Conservation (phyloP, 2,329 filamentous ascomycete genomes). For the Arachnopeziza araneosa region DNA sequence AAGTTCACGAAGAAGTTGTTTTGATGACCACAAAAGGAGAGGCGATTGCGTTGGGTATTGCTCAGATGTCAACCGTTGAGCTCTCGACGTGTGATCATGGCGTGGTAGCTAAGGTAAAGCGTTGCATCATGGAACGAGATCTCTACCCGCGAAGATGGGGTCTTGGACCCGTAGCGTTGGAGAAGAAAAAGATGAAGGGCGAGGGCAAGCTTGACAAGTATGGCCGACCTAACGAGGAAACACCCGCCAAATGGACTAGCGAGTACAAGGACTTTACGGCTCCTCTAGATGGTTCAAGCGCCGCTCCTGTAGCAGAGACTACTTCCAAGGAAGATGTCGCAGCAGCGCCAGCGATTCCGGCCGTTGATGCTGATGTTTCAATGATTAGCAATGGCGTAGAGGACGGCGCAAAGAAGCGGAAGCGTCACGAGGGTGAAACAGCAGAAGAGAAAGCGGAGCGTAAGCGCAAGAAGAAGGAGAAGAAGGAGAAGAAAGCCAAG, state of each 20-base stretch:
- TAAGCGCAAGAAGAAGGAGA: slow-evolving; percentile 47
- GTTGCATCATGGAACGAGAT: slow-evolving; percentile 99
- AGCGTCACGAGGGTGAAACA: slow-evolving; percentile 74
- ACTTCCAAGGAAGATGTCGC: slow-evolving; percentile 35
- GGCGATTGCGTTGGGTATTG: slow-evolving; percentile 92
- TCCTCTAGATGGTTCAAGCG: slow-evolving; percentile 37
- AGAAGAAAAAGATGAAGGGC: slow-evolving; percentile 99
- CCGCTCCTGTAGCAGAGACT: slow-evolving; percentile 37
- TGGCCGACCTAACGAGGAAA: slow-evolving; percentile 85
- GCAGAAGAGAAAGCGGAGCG: slow-evolving; percentile 55
- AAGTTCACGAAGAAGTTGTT: slow-evolving; percentile 93
- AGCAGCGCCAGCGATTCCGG: slow-evolving; percentile 32
- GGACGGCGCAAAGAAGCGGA: slow-evolving; percentile 66
- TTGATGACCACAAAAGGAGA: slow-evolving; percentile 99
- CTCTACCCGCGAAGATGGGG: slow-evolving; percentile 97
- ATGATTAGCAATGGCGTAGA: slow-evolving; percentile 47
- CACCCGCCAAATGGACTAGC: slow-evolving; percentile 85
- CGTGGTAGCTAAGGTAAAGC: slow-evolving; percentile 97
- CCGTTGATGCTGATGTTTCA: slow-evolving; percentile 36
- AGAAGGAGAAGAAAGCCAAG: slow-evolving; percentile 45
- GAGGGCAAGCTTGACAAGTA: slow-evolving; percentile 98
- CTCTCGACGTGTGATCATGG: slow-evolving; percentile 96
- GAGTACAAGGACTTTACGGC: slow-evolving; percentile 88
- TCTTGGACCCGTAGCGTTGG: slow-evolving; percentile 81
- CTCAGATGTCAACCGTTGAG: slow-evolving; percentile 97